A percentile compares a stretch with the other conserved stretches of the same genome.
phyloP scores from a whole-genome alignment of 345 rosid genomes.

The Pugionium dolabratum region DNA sequence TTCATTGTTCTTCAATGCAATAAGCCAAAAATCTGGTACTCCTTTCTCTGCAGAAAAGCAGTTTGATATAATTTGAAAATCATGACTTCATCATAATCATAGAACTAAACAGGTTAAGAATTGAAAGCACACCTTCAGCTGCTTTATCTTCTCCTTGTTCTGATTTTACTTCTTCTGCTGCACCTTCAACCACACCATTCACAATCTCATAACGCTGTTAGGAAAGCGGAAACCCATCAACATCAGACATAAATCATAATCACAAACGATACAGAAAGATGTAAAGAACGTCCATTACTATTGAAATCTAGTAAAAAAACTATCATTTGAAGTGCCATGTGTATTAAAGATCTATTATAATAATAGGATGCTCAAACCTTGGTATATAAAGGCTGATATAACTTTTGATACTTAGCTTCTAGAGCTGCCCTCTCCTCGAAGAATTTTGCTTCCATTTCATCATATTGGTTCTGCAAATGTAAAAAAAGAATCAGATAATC shows the following conservation, averaged over 20 bases:
- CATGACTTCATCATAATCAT: background rate
- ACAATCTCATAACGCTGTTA: constrained; percentile 76
- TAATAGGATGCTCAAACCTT: background rate
- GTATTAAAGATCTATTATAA: too few relatives aligned
- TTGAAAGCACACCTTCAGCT: constrained; percentile 52
- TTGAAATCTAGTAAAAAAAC: too few relatives aligned
- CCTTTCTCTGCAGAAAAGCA: constrained; percentile 56
- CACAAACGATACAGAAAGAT: background rate
- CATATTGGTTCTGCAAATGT: background rate
- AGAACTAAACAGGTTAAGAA: too few relatives aligned
- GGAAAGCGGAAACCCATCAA: constrained; percentile 3
- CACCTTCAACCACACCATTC: constrained; percentile 65
- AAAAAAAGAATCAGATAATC: background rate
- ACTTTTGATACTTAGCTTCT: background rate
- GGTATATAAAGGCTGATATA: background rate
- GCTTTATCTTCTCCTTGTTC: constrained; percentile 56
- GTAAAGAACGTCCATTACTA: background rate
- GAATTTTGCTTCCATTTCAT: background rate
- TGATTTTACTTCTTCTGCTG: constrained; percentile 45
- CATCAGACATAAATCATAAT: background rate
- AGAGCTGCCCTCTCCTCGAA: background rate
- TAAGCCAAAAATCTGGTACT: constrained; percentile 89
- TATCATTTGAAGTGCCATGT: background rate
- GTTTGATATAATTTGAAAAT: constrained; percentile 3
- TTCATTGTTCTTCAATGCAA: constrained; percentile 91